phyloP scores from a whole-genome alignment of 306 rosid species.

The Castanea sativa region DNA sequence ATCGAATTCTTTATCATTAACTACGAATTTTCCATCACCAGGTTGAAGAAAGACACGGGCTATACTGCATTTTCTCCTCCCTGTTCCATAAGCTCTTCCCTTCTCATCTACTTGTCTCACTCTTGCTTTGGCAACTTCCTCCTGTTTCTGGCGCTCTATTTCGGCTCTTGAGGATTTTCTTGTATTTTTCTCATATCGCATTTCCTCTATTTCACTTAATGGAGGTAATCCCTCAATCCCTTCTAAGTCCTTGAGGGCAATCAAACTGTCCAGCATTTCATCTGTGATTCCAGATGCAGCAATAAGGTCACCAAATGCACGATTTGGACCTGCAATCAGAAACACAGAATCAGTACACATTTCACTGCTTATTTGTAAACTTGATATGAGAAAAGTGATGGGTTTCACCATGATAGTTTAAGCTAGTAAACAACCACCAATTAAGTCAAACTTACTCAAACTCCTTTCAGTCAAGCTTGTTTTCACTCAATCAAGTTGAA shows the following conservation, averaged over 20 bases:
- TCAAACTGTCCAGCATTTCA: constrained; percentile 89
- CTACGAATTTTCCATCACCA: constrained; percentile 72
- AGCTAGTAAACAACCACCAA: background rate
- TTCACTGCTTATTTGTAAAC: background rate
- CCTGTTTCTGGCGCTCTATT: constrained; percentile 90
- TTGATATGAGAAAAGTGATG: constrained; percentile 5
- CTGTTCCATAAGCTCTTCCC: constrained; percentile 93
- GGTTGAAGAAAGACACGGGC: constrained; percentile 97
- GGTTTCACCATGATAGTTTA: background rate
- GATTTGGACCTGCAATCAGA: constrained; percentile 66
- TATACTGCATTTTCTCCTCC: constrained; percentile 95
- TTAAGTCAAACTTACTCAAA: background rate
- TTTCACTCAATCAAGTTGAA: background rate
- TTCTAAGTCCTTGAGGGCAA: constrained; percentile 77
- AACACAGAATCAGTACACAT: background rate
- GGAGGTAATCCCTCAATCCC: constrained; percentile 88
- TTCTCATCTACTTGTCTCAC: constrained; percentile 86
- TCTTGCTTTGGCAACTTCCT: constrained; percentile 82
- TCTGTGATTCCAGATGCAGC: constrained; percentile 93
- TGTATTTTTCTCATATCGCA: constrained; percentile 70
- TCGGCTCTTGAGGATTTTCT: constrained; percentile 71
- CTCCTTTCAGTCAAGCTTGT: background rate
- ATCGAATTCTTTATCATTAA: constrained; percentile 83
- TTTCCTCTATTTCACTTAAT: constrained; percentile 64
- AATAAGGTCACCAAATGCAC: constrained; percentile 86